Evolutionary conservation across 345 rosid genomes (phyloP).

Genomic region (Eucalyptus rudis): DNA sequence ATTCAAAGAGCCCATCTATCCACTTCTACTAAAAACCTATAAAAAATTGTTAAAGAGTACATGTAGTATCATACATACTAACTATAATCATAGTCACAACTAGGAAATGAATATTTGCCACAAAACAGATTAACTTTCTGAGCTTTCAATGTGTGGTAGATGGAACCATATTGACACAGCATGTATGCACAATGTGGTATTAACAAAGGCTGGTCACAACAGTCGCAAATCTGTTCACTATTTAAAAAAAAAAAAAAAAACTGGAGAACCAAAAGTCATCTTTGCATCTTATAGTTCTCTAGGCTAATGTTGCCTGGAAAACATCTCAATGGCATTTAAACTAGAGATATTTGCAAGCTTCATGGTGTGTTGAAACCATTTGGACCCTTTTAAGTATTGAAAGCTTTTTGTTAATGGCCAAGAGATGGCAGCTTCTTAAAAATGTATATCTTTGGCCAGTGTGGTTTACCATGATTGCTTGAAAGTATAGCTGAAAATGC

Average conservation of each 20-base stretch:
- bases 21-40: neutral
- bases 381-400: neutral
- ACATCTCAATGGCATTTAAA: neutral
- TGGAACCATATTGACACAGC: neutral
- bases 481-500: neutral
- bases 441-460: neutral
- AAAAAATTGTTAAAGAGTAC: neutral
- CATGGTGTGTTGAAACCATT: neutral
- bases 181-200: neutral
- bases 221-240: neutral
- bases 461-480: neutral
- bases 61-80: neutral
- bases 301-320: neutral
- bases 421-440: neutral
- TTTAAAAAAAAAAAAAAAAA: neutral
- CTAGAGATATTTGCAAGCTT: neutral
- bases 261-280: neutral
- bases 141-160: neutral
- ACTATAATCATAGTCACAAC: neutral
- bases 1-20: neutral
- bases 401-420: neutral
- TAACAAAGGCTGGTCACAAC: neutral
- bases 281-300: neutral
- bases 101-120: neutral
- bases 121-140: neutral